Evolutionary conservation across 495 filamentous ascomycete genomes (phyloP), one percentile per base, ranked within the genome.

Genomic region (Neurospora sp.): DNA sequence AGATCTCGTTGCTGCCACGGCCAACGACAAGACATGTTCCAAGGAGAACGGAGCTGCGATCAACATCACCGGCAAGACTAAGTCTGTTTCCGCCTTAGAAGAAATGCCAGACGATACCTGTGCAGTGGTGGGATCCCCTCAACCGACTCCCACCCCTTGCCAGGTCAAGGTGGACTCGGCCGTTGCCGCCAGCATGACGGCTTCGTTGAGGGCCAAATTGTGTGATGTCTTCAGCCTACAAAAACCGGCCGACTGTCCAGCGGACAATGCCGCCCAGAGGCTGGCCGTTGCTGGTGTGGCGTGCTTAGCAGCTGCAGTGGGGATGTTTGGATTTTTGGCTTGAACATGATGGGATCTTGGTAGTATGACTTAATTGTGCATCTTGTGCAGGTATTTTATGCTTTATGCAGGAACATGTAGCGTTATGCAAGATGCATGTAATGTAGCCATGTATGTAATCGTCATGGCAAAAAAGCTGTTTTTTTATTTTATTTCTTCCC

Each of bases 1-100:
- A 12, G 79, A 81, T 70, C 74, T 82, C 37, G 77, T 78, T 48
- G 76, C 81, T 42, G 79, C 76, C 31, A 81, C 80, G 41, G 77
- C 76, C 27, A 16, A 62, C 54, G 54, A 35, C 54, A 35, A 62
- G 12, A 62, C 54, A 4, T 62, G 54, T 35, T 35, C 54, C 54
- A 1, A 62, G 12, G 54, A 31, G 27, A 62, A 18, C 27, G 27
- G 11, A 8, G 54, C 54, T 62, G 54, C 54, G 2, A 35, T 62
- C 54, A 8, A 62, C 5, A 9, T 62, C 0, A 62, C 54, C 27
- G 54, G 54, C 54, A 62, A 59, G 11, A 59, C 54, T 1, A 27
- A 18, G 54, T 3, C 5, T 35, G 27, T 31, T 1, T 12, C 54
- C 54, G 11, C 1, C 12, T 16, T 0, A 2, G 12, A 16, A 8